Base-by-base conservation (phyloP, 208 protist species). In the Trypanosoma congolense region DNA sequence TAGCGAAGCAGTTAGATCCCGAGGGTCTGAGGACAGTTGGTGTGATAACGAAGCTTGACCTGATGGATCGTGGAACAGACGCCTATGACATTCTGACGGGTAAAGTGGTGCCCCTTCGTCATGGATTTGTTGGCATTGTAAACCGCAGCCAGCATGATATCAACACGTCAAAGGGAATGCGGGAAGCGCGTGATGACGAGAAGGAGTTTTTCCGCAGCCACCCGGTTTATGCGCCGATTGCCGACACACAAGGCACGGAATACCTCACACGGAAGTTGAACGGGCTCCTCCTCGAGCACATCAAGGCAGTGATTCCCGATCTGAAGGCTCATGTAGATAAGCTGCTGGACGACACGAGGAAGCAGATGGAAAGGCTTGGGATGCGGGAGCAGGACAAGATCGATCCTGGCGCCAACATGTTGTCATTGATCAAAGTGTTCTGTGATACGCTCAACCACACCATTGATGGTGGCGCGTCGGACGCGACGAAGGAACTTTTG, bases 11-110 rank as follows among this genome's bases (percentile, higher is more conserved):
- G 52, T 87, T 99, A 1, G 98, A 99, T 80, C 98, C 97, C 1
- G 80, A 98, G n/a, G 96, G 97, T 44, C 29, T 96, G 9, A 84
- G 98, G 40, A 99, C 98, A 2, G 76, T 99, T 18, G 98, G 98
- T 43, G 98, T 99, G 14, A 61, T 99, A 3, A 99, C 98, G 6
- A 99, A 99, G 71, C 50, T 99, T 0, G 98, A 99, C 68, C 68
- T 99, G 12, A 99, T 99, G 98, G 93, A 98, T 58, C 65, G 78
- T 43, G 98, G 99, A 24, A 99, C 98, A 14, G 95, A 99, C 74
- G 96, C 93, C 33, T 62, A 94, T 22, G 97, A 99, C 45, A 78
- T 99, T 12, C 81, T 99, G 21, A 59, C 67, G 2, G 97, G 97
- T 26, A 83, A 90, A 33, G 70, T 98, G 18, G 63, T 99, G 33